Conservation (phyloP, 768 basidiomycete genomes). For the Trametes punicea region DNA sequence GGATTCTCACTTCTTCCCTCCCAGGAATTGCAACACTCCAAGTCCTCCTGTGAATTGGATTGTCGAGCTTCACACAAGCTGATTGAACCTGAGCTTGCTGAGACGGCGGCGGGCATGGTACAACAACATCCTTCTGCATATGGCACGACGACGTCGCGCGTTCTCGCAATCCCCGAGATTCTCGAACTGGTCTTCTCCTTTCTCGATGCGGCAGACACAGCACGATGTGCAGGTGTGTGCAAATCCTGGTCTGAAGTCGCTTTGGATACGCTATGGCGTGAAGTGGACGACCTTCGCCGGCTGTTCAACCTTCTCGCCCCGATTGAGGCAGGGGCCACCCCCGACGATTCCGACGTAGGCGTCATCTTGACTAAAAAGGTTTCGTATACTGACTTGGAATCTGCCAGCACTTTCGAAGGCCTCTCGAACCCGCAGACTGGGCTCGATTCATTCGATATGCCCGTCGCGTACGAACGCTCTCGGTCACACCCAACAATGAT, state of each 20-base stretch:
- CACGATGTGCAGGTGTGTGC: conserved; percentile 50
- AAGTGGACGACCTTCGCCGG: conserved; percentile 42
- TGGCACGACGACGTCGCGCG: conserved; percentile 31
- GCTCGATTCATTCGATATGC: conserved; percentile 50
- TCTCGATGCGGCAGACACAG: conserved; percentile 40
- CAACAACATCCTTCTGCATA: neutral
- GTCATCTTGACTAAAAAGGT: neutral
- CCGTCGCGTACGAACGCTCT: conserved; percentile 25
- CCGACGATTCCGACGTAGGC: neutral
- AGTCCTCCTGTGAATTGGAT: neutral
- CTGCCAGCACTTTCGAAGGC: conserved; percentile 23
- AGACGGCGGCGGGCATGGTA: neutral
- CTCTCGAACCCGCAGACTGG: conserved; percentile 54
- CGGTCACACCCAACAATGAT: neutral
- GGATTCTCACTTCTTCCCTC: no score
- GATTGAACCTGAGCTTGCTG: neutral
- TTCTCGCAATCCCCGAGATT: conserved; percentile 56
- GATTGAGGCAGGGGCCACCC: conserved; percentile 25
- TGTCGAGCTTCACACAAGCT: neutral
- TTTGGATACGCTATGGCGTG: conserved; percentile 55
- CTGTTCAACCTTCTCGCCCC: conserved; percentile 52
- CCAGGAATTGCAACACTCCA: no score
- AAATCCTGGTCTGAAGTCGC: conserved; percentile 57
- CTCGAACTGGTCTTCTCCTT: conserved; percentile 53
- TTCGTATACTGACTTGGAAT: neutral